These are phyloP conservation scores for Taphrina pruni DNA, from an alignment of 1,139 yeast genomes.

Conservation along the genomic window DNA sequence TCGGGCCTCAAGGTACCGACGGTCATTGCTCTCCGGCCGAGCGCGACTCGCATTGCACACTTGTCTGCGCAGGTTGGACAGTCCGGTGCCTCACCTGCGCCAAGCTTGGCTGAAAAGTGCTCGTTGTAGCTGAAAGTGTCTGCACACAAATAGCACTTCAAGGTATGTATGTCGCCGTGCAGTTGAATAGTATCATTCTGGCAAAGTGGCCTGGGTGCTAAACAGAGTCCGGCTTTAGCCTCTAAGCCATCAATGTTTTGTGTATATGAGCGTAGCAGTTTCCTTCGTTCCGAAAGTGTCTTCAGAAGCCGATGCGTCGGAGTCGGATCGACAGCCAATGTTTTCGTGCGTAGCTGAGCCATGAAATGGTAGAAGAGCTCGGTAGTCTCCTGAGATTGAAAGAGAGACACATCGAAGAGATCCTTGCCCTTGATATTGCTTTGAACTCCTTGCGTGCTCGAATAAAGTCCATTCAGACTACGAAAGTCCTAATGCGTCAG, in stretches of 20 bases:
- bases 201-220: conserved; percentile 36
- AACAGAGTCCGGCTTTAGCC: conserved; percentile 52
- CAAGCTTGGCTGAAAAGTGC: conserved; percentile 57
- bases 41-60: conserved; percentile 57
- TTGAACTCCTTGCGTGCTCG: conserved; percentile 57
- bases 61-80: conserved; percentile 63
- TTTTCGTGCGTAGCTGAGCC: conserved; percentile 70
- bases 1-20: conserved; percentile 75
- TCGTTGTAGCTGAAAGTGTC: conserved; percentile 66
- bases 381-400: conserved; percentile 68
- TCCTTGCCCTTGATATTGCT: conserved; percentile 81
- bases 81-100: conserved; percentile 65
- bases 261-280: conserved; percentile 80
- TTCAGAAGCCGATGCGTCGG: conserved; percentile 80
- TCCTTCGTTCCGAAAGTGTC: conserved; percentile 66
- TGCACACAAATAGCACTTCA: conserved; percentile 75
- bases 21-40: conserved; percentile 68
- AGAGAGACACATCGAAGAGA: conserved; percentile 81
- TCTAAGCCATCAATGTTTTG: conserved; percentile 79
- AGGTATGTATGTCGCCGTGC: conserved; percentile 83
- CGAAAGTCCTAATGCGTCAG: conserved; percentile 65
- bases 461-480: conserved; percentile 80
- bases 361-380: conserved; percentile 78
- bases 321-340: conserved; percentile 74
- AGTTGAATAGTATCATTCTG: conserved; percentile 50